A percentile compares a stretch with the other conserved stretches of the same genome.
Evolutionary conservation across 805 yeast genomes (phyloP).

Genomic region (Yamadazyma kitorensis): DNA sequence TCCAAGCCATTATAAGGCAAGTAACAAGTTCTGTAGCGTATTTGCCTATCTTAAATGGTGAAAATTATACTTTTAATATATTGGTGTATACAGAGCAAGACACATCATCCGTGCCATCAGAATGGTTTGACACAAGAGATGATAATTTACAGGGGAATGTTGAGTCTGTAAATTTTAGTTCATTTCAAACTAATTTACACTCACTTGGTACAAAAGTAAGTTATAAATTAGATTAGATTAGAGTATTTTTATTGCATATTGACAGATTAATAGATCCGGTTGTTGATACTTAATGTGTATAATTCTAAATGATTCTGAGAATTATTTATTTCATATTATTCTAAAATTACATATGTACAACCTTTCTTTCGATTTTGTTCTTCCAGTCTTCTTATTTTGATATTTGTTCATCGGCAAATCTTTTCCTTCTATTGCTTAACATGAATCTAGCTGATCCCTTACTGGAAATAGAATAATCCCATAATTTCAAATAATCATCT

Average conservation of each 20-base stretch:
- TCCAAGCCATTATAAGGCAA: conserved; percentile 84
- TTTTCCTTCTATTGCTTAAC: conserved; percentile 45
- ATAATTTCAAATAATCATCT: conserved; percentile 48
- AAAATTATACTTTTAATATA: conserved; percentile 73
- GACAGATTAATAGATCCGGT: neutral
- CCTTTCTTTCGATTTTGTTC: no score
- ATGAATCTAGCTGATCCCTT: conserved; percentile 51
- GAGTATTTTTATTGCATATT: no score
- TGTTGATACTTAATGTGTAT: no score
- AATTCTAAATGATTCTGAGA: neutral
- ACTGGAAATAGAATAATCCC: conserved; percentile 38
- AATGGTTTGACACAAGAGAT: conserved; percentile 78
- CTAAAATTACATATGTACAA: no score
- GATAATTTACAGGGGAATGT: conserved; percentile 49
- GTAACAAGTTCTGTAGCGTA: conserved; percentile 86
- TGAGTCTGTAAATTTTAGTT: conserved; percentile 68
- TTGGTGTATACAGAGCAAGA: conserved; percentile 74
- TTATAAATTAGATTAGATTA: conserved; percentile 37
- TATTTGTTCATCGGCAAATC: no score
- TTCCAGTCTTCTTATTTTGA: no score
- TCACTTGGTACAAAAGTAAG: conserved; percentile 71
- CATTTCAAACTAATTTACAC: conserved; percentile 66
- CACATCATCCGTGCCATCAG: conserved; percentile 59
- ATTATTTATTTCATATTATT: no score
- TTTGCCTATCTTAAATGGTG: conserved; percentile 65